A percentile compares a stretch with the other conserved stretches of the same genome.
phyloP scores from a whole-genome alignment of 371 early-diverging fungal genomes.

The Mortierella sp. region DNA sequence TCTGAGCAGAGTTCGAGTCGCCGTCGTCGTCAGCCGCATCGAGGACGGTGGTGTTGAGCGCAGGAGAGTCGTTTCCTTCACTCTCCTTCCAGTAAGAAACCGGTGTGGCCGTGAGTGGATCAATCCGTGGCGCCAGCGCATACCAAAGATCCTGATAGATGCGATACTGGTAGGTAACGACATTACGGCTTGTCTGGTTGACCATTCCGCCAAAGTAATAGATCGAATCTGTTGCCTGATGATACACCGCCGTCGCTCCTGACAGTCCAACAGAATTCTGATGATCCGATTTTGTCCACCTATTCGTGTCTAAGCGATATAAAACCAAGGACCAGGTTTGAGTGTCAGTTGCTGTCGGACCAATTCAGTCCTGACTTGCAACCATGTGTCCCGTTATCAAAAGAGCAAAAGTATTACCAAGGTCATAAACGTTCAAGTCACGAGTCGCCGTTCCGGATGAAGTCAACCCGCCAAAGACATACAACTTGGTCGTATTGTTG shows the following conservation, averaged over 20 bases:
- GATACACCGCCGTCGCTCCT: slow-evolving; percentile 50
- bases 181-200: slow-evolving; percentile 52
- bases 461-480: slow-evolving; percentile 44
- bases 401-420: slow-evolving; percentile 10
- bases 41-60: slow-evolving; percentile 3
- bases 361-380: background rate
- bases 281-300: slow-evolving; percentile 40
- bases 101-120: slow-evolving; percentile 44
- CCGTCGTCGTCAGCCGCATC: slow-evolving; percentile 3
- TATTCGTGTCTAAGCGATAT: slow-evolving; percentile 9
- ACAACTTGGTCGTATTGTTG: slow-evolving; percentile 37
- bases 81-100: slow-evolving; percentile 6
- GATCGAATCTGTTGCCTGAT: slow-evolving; percentile 51
- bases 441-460: slow-evolving; percentile 18
- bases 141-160: slow-evolving; percentile 53
- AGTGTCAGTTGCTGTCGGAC: background rate
- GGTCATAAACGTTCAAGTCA: slow-evolving; percentile 40
- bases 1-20: background rate
- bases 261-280: slow-evolving; percentile 49
- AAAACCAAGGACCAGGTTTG: background rate
- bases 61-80: background rate
- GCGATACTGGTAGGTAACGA: slow-evolving; percentile 45
- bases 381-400: background rate
- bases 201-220: slow-evolving; percentile 57
- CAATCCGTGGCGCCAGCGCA: slow-evolving; percentile 46